Evolutionary conservation across 2,329 filamentous ascomycete genomes (phyloP).

Genomic region (Shiraia bambusicola): DNA sequence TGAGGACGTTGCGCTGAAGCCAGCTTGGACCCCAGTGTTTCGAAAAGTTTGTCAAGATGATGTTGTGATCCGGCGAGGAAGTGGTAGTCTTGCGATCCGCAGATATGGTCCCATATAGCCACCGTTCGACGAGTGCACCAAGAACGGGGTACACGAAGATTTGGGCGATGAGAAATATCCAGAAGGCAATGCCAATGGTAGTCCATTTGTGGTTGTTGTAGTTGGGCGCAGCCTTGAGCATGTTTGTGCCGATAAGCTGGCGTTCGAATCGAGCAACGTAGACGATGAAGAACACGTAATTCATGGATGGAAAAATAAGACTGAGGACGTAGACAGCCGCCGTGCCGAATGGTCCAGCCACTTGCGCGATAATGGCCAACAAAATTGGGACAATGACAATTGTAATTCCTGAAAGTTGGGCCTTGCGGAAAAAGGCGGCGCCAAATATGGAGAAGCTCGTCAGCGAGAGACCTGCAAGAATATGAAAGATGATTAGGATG

Average conservation of each 20-base stretch:
- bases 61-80: slow-evolving; percentile 53
- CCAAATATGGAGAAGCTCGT: slow-evolving; percentile 80
- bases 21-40: slow-evolving; percentile 74
- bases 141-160: slow-evolving; percentile 75
- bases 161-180: slow-evolving; percentile 75
- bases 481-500: slow-evolving; percentile 61
- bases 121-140: slow-evolving; percentile 71
- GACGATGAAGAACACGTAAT: slow-evolving; percentile 80
- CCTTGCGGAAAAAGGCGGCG: slow-evolving; percentile 80
- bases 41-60: slow-evolving; percentile 71
- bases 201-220: slow-evolving; percentile 54
- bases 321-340: slow-evolving; percentile 68
- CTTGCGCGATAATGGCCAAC: slow-evolving; percentile 79
- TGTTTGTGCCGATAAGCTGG: slow-evolving; percentile 59
- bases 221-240: slow-evolving; percentile 62
- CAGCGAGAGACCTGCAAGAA: slow-evolving; percentile 74
- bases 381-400: slow-evolving; percentile 72
- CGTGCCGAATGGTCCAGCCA: slow-evolving; percentile 63
- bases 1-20: slow-evolving; percentile 54
- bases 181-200: slow-evolving; percentile 73
- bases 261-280: slow-evolving; percentile 76
- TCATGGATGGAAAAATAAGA: slow-evolving; percentile 81
- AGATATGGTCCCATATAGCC: slow-evolving; percentile 73
- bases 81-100: slow-evolving; percentile 49
- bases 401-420: slow-evolving; percentile 83